Evolutionary conservation across 2,329 filamentous ascomycete genomes (phyloP).

Genomic region (Tolypocladium tropicale): DNA sequence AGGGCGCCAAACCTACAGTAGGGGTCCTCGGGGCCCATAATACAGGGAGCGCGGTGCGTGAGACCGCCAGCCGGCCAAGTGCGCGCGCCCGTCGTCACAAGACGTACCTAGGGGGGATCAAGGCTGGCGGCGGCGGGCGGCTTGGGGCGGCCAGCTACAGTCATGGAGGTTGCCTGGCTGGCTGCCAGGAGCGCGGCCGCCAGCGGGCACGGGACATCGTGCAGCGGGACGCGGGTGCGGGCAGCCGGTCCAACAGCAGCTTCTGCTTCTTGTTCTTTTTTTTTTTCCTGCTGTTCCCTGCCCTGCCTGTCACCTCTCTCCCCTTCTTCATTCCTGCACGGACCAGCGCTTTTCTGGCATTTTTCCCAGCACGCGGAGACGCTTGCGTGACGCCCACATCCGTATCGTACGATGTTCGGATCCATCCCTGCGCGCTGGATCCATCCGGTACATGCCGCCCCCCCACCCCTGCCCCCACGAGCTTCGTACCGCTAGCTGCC

Average conservation of each 20-base stretch:
- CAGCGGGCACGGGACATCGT: neutral
- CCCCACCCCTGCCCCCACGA: neutral
- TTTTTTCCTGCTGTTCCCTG: too few relatives aligned
- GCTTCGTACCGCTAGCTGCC: neutral
- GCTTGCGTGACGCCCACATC: conserved; percentile 1
- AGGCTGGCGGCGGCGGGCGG: neutral
- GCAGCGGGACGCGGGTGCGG: neutral
- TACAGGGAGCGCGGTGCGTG: too few relatives aligned
- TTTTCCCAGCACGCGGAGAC: neutral
- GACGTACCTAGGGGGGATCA: too few relatives aligned
- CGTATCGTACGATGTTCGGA: conserved; percentile 5
- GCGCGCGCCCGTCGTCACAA: too few relatives aligned
- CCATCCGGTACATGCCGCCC: conserved; percentile 5
- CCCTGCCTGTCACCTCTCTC: neutral
- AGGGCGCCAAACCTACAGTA: neutral
- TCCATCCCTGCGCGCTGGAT: neutral
- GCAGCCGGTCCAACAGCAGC: neutral
- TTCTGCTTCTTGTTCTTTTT: neutral
- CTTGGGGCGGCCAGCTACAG: too few relatives aligned
- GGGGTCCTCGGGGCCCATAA: neutral
- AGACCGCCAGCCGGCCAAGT: too few relatives aligned
- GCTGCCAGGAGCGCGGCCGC: neutral
- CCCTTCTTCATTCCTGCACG: too few relatives aligned
- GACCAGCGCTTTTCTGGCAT: neutral
- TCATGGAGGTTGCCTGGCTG: too few relatives aligned